Conservation (phyloP, 345 rosid species). For the Abelmoschus esculentus region DNA sequence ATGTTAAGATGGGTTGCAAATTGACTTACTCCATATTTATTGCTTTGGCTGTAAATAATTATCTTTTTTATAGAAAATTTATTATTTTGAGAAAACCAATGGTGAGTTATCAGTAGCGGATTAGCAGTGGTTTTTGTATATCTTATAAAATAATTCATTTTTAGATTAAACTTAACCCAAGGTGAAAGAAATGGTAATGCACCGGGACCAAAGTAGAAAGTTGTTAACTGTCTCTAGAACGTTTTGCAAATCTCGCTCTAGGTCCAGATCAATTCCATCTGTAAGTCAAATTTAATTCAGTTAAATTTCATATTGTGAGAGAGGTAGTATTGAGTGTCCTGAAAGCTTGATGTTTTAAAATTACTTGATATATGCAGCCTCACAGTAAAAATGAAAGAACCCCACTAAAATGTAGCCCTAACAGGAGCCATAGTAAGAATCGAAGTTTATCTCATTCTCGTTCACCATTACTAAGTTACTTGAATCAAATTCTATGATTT, state of each 20-base stretch:
- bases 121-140: too few species aligned
- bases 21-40: background rate
- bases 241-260: conserved; percentile 56
- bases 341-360: background rate
- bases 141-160: background rate
- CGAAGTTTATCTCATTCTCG: conserved; percentile 23
- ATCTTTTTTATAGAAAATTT: background rate
- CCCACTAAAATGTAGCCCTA: conserved; percentile 12
- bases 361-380: conserved; percentile 15
- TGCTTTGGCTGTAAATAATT: too few species aligned
- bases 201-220: conserved; percentile 18
- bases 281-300: conserved; percentile 36
- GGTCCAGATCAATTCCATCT: conserved; percentile 47
- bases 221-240: conserved; percentile 21
- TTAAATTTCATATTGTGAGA: background rate
- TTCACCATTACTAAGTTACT: conserved; percentile 25
- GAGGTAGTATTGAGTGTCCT: background rate
- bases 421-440: conserved; percentile 21
- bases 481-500: background rate
- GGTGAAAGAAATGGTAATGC: conserved; percentile 19
- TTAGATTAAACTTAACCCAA: conserved; percentile 20
- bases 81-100: too few species aligned
- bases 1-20: background rate
- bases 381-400: conserved; percentile 20
- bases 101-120: too few species aligned